Evolutionary conservation across 2,329 filamentous ascomycete genomes (phyloP).

Genomic region (Exutisphaerella laricina): DNA sequence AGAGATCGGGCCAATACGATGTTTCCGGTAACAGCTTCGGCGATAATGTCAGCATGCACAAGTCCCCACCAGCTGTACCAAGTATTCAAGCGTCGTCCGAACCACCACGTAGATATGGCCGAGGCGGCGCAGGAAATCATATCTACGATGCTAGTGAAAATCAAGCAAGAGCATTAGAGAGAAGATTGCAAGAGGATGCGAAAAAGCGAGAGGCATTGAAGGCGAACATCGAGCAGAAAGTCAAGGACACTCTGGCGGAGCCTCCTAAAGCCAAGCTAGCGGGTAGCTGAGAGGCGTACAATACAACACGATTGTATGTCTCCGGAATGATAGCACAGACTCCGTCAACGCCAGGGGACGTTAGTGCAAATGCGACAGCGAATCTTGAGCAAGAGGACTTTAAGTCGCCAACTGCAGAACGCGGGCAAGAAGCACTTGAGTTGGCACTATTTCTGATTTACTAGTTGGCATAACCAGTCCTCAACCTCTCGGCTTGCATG

Average conservation of each 20-base stretch:
- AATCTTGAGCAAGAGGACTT: no score
- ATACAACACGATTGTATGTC: no score
- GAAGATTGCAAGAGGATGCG: conserved; percentile 27
- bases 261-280: conserved; percentile 38
- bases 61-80: no score
- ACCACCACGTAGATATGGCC: conserved; percentile 28
- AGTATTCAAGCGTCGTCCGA: no score
- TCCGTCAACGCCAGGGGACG: no score
- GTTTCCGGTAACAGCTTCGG: conserved; percentile 1
- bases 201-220: conserved; percentile 27
- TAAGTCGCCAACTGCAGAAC: no score
- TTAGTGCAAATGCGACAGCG: no score
- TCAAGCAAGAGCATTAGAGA: conserved; percentile 28
- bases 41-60: conserved; percentile 3
- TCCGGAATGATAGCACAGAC: no score
- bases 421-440: no score
- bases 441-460: not conserved
- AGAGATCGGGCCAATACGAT: conserved; percentile 36
- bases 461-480: conserved; percentile 1
- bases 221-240: conserved; percentile 37
- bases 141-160: conserved; percentile 31
- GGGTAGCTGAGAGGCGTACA: conserved; percentile 11
- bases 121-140: conserved; percentile 46
- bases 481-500: conserved; percentile 35
- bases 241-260: conserved; percentile 37